Base-by-base conservation (phyloP, 129 eudicot genomes). In the Lactuca sativa region DNA sequence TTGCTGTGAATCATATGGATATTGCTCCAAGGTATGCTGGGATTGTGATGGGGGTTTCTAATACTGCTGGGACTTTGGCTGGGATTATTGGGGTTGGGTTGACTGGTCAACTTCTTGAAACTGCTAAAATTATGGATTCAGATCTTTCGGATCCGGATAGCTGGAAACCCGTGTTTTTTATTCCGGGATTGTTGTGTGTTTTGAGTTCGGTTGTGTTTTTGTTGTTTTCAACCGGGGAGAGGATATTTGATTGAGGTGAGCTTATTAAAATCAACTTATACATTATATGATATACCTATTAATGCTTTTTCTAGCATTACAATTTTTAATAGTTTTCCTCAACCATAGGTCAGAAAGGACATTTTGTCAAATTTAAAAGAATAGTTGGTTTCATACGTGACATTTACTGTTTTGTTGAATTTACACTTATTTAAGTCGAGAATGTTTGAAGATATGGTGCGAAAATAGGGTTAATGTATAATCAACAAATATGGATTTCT, bases 1-100 rank as follows among this genome's bases (percentile, higher is more conserved):
- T 90, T 90, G 97, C 97, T 0, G 95, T 90, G 70, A 90, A 90
- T 78, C 97, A 90, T 71, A 87, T 90, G 95, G 97, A 90, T 73
- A 82, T 90, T 44, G 97, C 97, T 52, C 97, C 97, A 4, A 81
- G 95, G 67, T 90, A 87, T 75, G 97, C 97, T 37, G 97, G 97
- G 31, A 90, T 90, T 51, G 91, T 90, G 34, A 90, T 90, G 97
- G 97, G 97, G 67, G 88, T 87, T 62, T 90, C 97, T 12, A 90
- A 90, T 65, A 90, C 97, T n/a, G 97, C 97, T 17, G 97, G 97
- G 25, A 90, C 95, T 13, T 67, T 90, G 60, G 97, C 97, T 56
- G 95, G 95, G 9, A 87, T 90, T 51, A 81, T 87, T n/a, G 97
- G 97, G 62, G 97, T 90, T 11, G 87, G 84, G 31, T 84, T 90